A percentile compares a stretch with the other conserved stretches of the same genome.
These are phyloP conservation scores for Zoysia japonica DNA, from an alignment of 176 grass and related monocot species.

Conservation along the genomic window DNA sequence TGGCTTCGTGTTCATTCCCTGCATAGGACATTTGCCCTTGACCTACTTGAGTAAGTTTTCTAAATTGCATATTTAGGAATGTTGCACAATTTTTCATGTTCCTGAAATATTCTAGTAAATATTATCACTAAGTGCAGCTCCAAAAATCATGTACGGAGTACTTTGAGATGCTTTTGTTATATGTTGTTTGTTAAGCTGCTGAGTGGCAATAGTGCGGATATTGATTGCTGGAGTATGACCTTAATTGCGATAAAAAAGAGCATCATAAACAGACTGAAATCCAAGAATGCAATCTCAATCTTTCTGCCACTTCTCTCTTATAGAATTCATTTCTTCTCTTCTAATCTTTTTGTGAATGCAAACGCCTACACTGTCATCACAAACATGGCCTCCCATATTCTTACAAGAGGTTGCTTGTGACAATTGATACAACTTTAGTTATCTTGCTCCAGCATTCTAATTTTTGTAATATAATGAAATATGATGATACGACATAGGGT, in stretches of 20 bases:
- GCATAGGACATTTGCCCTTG: constrained; percentile 89
- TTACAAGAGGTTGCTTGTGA: not conserved
- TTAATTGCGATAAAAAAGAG: not conserved
- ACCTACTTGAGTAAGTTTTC: constrained; percentile 89
- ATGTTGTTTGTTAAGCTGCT: constrained; percentile 9
- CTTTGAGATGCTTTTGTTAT: constrained; percentile 5
- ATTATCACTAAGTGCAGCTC: not conserved
- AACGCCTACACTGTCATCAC: not conserved
- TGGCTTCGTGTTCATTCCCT: constrained; percentile 85
- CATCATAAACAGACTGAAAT: not conserved
- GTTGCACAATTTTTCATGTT: constrained; percentile 7
- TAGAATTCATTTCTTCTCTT: constrained; percentile 1
- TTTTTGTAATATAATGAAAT: not conserved
- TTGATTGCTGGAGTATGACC: not conserved
- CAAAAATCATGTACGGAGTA: not conserved
- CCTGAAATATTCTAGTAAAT: constrained; percentile 6
- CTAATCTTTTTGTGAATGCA: constrained; percentile 17
- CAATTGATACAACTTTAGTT: not conserved
- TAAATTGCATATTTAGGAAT: constrained; percentile 11
- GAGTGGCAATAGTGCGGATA: not conserved
- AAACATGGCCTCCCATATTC: not conserved
- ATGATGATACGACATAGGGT: constrained; percentile 6
- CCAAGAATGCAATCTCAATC: not conserved
- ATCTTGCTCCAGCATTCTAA: not conserved
- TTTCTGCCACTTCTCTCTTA: not conserved